These are phyloP conservation scores for Clarkia xantiana DNA, from an alignment of 345 rosid species.

Conservation along the genomic window DNA sequence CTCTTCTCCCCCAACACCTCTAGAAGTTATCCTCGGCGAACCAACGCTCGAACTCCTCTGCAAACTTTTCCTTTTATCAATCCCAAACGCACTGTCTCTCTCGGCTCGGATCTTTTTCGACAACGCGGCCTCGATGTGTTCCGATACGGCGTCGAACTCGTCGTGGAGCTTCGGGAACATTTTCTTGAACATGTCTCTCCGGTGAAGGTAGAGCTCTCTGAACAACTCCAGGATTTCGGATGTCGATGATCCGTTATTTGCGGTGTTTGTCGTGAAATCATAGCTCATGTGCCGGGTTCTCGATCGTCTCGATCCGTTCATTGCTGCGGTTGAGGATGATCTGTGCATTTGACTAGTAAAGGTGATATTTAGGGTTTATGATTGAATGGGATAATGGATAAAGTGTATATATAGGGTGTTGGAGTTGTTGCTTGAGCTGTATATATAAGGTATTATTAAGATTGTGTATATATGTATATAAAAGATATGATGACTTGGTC, in stretches of 20 bases:
- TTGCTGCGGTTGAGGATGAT: no score
- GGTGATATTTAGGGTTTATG: no score
- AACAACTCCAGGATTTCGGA: constrained; percentile 11
- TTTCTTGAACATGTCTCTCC: constrained; percentile 20
- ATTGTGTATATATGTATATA: no score
- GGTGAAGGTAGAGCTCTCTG: constrained; percentile 18
- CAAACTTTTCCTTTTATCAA: constrained; percentile 4
- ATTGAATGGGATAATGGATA: no score
- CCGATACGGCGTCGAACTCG: constrained; percentile 10
- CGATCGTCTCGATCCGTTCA: no score
- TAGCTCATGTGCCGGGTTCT: no score
- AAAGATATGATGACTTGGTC: neutral
- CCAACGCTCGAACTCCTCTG: constrained; percentile 31
- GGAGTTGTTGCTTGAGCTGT: no score
- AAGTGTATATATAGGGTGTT: no score
- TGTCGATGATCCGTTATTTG: neutral
- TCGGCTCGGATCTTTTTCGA: neutral
- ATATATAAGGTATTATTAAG: no score
- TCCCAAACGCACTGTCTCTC: neutral
- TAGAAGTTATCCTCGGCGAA: constrained; percentile 10
- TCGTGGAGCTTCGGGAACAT: constrained; percentile 18
- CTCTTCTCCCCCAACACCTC: constrained; percentile 7
- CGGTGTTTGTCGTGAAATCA: no score
- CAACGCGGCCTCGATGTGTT: neutral
- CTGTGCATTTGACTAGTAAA: no score